These are phyloP conservation scores for Hypoxylon crocopeplum DNA, from an alignment of 495 filamentous ascomycete genomes.

Conservation along the genomic window DNA sequence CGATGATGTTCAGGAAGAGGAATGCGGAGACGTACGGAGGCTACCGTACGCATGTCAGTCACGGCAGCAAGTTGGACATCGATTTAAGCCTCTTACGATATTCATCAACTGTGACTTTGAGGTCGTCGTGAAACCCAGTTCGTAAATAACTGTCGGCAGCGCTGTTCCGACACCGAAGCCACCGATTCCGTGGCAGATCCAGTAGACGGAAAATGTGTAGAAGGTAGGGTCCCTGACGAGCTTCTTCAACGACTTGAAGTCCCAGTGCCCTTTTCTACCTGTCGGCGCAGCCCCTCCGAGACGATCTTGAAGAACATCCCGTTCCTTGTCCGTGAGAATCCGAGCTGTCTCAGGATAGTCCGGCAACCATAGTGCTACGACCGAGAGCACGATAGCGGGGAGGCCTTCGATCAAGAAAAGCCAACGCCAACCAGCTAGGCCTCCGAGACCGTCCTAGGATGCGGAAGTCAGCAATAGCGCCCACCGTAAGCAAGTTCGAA, in stretches of 20 bases:
- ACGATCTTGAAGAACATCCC: constrained; percentile 37
- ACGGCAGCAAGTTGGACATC: neutral
- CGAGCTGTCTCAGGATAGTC: constrained; percentile 51
- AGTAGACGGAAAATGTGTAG: constrained; percentile 47
- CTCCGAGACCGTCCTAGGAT: constrained; percentile 42
- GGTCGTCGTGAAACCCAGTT: constrained; percentile 50
- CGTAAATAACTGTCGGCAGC: constrained; percentile 54
- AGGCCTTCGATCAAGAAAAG: constrained; percentile 56
- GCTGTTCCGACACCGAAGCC: constrained; percentile 52
- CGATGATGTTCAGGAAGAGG: constrained; percentile 48
- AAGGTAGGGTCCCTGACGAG: constrained; percentile 45
- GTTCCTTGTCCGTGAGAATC: constrained; percentile 49
- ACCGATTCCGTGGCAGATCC: constrained; percentile 53
- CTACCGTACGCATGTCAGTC: constrained; percentile 31
- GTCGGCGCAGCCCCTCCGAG: constrained; percentile 17
- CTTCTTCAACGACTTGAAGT: constrained; percentile 36
- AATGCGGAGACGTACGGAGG: constrained; percentile 51
- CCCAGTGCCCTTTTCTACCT: constrained; percentile 38
- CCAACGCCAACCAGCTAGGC: constrained; percentile 53
- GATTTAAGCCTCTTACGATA: constrained; percentile 41
- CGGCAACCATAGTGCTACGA: constrained; percentile 50
- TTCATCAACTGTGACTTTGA: constrained; percentile 53
- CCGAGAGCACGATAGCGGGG: constrained; percentile 46
- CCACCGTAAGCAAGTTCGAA: no score
- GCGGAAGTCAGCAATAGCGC: no score